Evolutionary conservation across 768 basidiomycete genomes (phyloP).

Genomic region (Leccinum imitatum): DNA sequence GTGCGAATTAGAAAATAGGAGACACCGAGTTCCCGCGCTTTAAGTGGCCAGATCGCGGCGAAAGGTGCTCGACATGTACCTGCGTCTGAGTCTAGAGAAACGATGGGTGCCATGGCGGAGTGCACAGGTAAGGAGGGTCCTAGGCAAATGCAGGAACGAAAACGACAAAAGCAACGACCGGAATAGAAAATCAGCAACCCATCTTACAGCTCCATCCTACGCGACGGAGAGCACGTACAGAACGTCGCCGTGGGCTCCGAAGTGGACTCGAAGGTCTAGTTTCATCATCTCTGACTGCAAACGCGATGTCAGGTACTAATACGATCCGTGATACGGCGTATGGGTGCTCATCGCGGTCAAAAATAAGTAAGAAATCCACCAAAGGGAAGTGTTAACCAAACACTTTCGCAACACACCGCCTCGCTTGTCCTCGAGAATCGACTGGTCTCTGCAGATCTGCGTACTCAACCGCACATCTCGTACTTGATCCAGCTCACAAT

Average conservation of each 20-base stretch:
- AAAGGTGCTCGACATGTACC: neutral
- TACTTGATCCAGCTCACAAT: no score
- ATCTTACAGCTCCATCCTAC: neutral
- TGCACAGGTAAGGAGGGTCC: no score
- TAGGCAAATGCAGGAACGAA: neutral
- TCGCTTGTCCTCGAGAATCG: conserved; percentile 57
- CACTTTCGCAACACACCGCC: conserved; percentile 17
- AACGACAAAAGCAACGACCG: neutral
- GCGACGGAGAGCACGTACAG: conserved; percentile 2
- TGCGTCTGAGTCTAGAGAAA: neutral
- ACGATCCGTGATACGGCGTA: neutral
- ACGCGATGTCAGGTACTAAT: neutral
- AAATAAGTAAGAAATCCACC: no score
- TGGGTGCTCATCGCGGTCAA: no score
- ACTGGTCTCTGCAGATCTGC: conserved; percentile 37
- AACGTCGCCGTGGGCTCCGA: neutral
- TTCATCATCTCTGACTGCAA: neutral
- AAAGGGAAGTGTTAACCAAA: no score
- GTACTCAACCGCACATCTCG: conserved; percentile 54
- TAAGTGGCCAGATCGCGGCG: neutral
- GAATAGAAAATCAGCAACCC: neutral
- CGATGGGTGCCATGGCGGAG: neutral
- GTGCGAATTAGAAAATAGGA: neutral
- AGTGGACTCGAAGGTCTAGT: neutral
- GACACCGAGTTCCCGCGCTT: conserved; percentile 9